Base-by-base conservation (phyloP, 2,329 filamentous ascomycete genomes). In the Xylariales sp. region DNA sequence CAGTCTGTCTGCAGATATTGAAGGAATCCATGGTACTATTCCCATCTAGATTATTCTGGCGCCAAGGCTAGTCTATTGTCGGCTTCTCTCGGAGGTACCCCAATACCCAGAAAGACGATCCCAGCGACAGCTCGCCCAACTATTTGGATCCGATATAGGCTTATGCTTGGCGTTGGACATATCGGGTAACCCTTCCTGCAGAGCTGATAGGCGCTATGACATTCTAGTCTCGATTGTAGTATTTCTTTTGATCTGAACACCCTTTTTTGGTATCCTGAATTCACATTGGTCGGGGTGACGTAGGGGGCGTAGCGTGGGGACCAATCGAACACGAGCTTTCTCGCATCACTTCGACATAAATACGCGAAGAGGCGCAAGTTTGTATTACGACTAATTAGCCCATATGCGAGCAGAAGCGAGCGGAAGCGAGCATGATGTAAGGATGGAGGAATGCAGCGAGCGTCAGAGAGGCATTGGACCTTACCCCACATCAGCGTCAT, bases 311-410 rank as follows among this genome's bases (percentile, higher is more conserved):
- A 18, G 3, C 16, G n/a, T 39, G n/a, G 9, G n/a, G n/a, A 7
- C 59, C 50, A 54, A 62, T 54, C 14, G 39, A 45, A 28, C 8
- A 36, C 30, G 28, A 34, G 39, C n/a, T 34, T 54, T 23, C 32
- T 46, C 18, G 39, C 58, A 62, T 39, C 41, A 23, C 46, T 14
- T 23, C 54, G 18, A 23, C 53, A 64, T 14, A 7, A 23, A 4
- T 32, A 45, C 36, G 53, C 39, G 39, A 7, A 39, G 52, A n/a
- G 45, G 45, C 23, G 46, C 7, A 50, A 18, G n/a, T 53, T 5
- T 3, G 16, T 52, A 53, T 53, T 32, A 58, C 54, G 18, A 30
- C 36, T 64, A 64, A 64, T 64, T 64, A 45, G 62, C 62, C 62
- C 54, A 18, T 5, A 7, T 28, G 16, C 12, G 9, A 30, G 36